Evolutionary conservation across 768 basidiomycete genomes (phyloP), one percentile per base, ranked within the genome.

Genomic region (Rhizopogon roseolus): DNA sequence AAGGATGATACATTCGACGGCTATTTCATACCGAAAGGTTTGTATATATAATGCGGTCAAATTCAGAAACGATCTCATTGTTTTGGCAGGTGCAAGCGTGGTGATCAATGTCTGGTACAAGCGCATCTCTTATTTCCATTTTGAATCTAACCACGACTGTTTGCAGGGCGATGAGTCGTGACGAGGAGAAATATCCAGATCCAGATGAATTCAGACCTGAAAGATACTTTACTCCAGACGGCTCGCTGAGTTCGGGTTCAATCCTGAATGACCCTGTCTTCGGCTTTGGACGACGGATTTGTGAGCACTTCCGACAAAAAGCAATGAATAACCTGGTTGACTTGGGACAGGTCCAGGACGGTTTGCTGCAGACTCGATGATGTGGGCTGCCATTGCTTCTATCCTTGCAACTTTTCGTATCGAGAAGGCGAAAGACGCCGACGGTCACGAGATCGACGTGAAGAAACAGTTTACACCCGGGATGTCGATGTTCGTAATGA

Each of bases 1-100:
- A 62, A 68, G 40, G 74, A 76, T 49, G 76, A 78, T 38, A 48
- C 68, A 14, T 78, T 76, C 50, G 64, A 71, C 36, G 72, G 73
- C 11, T 76, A 76, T 41, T 62, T 76, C 3, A 85, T 85, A 52
- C 82, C 82, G 5, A 73, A 74, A 53, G 82, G 81, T 56, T 14
- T 14, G 58, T 40, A 4, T 6, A 7, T 16, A 41, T 25, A 36
- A n/a, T 22, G 16, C 28, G 14, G 8, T 48, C 4, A 17, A 22
- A 27, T 45, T 28, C 27, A 17, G 11, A 1, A 13, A 46, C 16
- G 32, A 34, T 19, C 19, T 13, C 14, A 5, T 25, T 19, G 29
- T 3, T n/a, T 19, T 16, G 2, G 6, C 45, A 67, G 66, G 62
- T 36, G 43, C 64, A 17, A 16, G 54, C 41, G 52, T 66, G 6